These are phyloP conservation scores for Pisolithus thermaeus DNA, from an alignment of 1,284 basidiomycete species.

Conservation along the genomic window DNA sequence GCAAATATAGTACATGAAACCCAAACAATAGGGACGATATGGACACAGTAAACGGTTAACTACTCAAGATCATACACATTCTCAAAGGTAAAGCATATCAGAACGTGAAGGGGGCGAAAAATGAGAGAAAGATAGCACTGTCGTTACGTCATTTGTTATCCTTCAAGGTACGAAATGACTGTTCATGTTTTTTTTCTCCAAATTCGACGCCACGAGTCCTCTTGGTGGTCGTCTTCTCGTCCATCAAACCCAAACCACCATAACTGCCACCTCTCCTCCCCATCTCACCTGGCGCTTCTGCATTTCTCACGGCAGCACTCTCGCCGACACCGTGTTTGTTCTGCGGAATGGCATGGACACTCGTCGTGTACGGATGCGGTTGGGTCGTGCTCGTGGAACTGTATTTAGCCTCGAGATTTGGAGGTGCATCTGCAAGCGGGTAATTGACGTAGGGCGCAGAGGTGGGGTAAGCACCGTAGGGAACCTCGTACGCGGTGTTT, in stretches of 20 bases:
- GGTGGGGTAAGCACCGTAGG: slow-evolving; percentile 60
- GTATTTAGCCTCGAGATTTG: slow-evolving; percentile 31
- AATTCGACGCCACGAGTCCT: no score
- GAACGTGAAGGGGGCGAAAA: no score
- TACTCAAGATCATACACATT: no score
- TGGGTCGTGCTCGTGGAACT: slow-evolving; percentile 35
- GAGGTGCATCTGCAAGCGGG: slow-evolving; percentile 32
- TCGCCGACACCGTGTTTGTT: slow-evolving; percentile 40
- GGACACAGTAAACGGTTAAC: no score
- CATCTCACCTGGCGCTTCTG: slow-evolving; percentile 41
- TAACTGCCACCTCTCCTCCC: slow-evolving; percentile 34
- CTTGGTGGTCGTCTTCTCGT: no score
- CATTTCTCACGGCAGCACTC: slow-evolving; percentile 40
- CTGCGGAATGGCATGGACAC: slow-evolving; percentile 30
- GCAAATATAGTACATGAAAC: no score
- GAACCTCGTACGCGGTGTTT: slow-evolving; percentile 54
- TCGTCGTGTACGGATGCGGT: slow-evolving; percentile 41
- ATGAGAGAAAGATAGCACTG: no score
- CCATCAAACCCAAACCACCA: slow-evolving; percentile 29
- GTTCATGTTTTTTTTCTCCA: no score
- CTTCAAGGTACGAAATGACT: no score
- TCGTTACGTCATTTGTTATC: no score
- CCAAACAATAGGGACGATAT: no score
- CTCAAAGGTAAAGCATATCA: no score
- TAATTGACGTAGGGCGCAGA: slow-evolving; percentile 47